phyloP scores from a whole-genome alignment of 1,284 basidiomycete genomes.

The Pseudozyma sp. region DNA sequence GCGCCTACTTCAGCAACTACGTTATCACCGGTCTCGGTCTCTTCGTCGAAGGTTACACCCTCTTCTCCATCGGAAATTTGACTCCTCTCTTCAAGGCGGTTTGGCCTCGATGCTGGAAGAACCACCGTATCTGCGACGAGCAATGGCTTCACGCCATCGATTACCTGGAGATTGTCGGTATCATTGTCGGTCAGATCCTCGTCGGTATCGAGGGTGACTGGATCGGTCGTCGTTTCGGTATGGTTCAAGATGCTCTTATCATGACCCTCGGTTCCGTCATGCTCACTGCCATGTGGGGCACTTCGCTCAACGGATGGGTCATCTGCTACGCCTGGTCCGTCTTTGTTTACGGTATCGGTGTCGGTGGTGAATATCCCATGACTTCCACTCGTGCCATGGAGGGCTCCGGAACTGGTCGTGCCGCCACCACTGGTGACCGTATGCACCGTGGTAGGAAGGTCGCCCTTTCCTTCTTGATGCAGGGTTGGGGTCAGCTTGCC shows the following conservation, averaged over 20 bases:
- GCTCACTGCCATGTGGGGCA: slow-evolving; percentile 74
- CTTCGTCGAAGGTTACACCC: slow-evolving; percentile 72
- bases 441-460: slow-evolving; percentile 74
- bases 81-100: slow-evolving; percentile 71
- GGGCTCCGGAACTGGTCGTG: slow-evolving; percentile 69
- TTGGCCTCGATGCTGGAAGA: slow-evolving; percentile 73
- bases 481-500: slow-evolving; percentile 73
- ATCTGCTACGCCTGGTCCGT: slow-evolving; percentile 72
- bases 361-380: slow-evolving; percentile 74
- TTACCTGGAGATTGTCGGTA: slow-evolving; percentile 72
- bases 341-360: slow-evolving; percentile 72
- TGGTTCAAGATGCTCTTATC: slow-evolving; percentile 70
- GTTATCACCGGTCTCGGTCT: slow-evolving; percentile 73
- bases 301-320: slow-evolving; percentile 73
- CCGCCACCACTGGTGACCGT: slow-evolving; percentile 71
- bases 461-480: slow-evolving; percentile 73
- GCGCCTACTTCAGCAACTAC: slow-evolving; percentile 72
- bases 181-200: slow-evolving; percentile 73
- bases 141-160: slow-evolving; percentile 71
- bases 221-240: slow-evolving; percentile 73
- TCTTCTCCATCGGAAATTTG: slow-evolving; percentile 73
- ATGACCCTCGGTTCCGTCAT: slow-evolving; percentile 72
- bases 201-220: slow-evolving; percentile 74
- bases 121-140: slow-evolving; percentile 70
- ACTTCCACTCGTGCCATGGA: slow-evolving; percentile 73